Conservation (phyloP, 2,329 filamentous ascomycete species). For the Alternaria metachromatica region DNA sequence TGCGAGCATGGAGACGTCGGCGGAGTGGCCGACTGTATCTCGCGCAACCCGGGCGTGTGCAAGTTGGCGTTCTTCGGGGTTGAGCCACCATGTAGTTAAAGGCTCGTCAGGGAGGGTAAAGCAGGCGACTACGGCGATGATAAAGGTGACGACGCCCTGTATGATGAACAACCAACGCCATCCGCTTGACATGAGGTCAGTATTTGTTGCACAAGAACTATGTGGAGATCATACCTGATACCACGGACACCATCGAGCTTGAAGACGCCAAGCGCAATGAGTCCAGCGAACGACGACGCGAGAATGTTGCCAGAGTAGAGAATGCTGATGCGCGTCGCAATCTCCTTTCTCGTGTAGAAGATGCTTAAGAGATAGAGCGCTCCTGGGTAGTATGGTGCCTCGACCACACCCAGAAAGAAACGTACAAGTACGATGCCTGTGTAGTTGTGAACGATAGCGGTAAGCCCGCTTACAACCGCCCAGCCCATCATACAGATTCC, state of each 20-base stretch:
- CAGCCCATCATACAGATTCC: conserved; percentile 40
- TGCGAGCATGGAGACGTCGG: conserved; percentile 34
- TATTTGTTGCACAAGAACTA: conserved; percentile 1
- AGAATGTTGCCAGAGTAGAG: conserved; percentile 23
- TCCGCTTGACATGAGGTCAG: neutral
- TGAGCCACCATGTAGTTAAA: conserved; percentile 54
- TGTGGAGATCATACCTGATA: conserved; percentile 5
- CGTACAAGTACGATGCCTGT: conserved; percentile 36
- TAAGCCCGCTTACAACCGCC: conserved; percentile 38
- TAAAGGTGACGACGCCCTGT: conserved; percentile 34
- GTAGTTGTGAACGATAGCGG: conserved; percentile 38
- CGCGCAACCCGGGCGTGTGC: conserved; percentile 44
- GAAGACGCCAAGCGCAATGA: conserved; percentile 26
- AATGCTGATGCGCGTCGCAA: conserved; percentile 29
- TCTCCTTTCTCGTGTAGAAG: conserved; percentile 66
- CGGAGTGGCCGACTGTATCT: conserved; percentile 57
- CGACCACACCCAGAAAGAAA: conserved; percentile 41
- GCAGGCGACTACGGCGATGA: conserved; percentile 24
- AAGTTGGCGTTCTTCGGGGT: conserved; percentile 51
- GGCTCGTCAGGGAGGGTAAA: conserved; percentile 49
- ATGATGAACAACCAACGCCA: conserved; percentile 33
- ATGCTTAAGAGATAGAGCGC: conserved; percentile 66
- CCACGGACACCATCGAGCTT: conserved; percentile 25
- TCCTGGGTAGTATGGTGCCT: conserved; percentile 63
- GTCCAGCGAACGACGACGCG: conserved; percentile 19